phyloP scores from a whole-genome alignment of 108 stramenopile species.

The Cyclostephanos tholiformis region DNA sequence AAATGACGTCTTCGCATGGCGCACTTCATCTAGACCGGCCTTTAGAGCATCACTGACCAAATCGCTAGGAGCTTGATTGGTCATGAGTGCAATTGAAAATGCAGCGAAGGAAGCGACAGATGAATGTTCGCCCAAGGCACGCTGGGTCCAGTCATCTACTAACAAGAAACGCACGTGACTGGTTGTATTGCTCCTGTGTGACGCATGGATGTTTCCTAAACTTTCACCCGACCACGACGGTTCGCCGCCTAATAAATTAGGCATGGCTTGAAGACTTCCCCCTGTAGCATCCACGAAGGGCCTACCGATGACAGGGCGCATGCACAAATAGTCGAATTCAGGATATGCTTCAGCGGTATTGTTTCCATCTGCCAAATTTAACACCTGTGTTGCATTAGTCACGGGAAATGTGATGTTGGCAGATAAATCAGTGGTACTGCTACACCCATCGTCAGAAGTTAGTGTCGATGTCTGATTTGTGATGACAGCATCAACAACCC shows the following conservation, averaged over 20 bases:
- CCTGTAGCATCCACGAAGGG: slow-evolving; percentile 58
- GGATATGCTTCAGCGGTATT: slow-evolving; percentile 11
- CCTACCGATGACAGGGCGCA: slow-evolving; percentile 50
- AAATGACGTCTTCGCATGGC: slow-evolving; percentile 61
- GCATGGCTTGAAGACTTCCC: slow-evolving; percentile 33
- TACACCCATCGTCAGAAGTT: slow-evolving; percentile 14
- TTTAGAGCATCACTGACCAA: slow-evolving; percentile 58
- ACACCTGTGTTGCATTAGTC: background rate
- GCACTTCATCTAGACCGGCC: slow-evolving; percentile 66
- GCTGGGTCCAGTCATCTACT: slow-evolving; percentile 56
- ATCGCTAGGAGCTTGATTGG: slow-evolving; percentile 58
- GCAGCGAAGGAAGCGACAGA: slow-evolving; percentile 71
- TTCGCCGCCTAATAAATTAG: slow-evolving; percentile 11
- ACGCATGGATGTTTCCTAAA: background rate
- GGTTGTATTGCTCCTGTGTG: slow-evolving; percentile 12
- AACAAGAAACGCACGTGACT: slow-evolving; percentile 23
- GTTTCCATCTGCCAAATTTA: slow-evolving; percentile 17
- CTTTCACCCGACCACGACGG: slow-evolving; percentile 25
- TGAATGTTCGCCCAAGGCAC: slow-evolving; percentile 64
- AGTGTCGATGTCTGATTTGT: slow-evolving; percentile 15
- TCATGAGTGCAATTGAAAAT: slow-evolving; percentile 67
- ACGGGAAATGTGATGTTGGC: slow-evolving; percentile 27
- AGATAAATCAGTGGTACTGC: slow-evolving; percentile 19
- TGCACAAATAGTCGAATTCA: slow-evolving; percentile 14
- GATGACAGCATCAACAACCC: slow-evolving; percentile 31